Percentiles rank a stretch among this genome's conserved stretches.
Conservation (phyloP, 768 basidiomycete species). For the Polyporus arcularius region DNA sequence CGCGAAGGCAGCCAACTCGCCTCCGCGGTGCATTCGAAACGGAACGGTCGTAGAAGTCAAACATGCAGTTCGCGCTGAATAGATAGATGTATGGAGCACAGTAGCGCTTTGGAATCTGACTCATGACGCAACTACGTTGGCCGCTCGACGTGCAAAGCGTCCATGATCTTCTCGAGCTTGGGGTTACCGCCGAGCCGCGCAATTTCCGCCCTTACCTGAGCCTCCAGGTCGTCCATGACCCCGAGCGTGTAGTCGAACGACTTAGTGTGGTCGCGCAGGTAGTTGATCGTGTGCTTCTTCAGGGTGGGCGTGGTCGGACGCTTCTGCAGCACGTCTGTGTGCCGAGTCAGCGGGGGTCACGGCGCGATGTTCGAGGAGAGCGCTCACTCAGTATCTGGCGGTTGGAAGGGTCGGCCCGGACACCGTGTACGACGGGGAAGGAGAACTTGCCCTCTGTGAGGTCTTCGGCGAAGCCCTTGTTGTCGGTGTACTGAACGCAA, state of each 20-base stretch:
- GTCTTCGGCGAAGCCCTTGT: conserved; percentile 92
- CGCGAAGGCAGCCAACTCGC: no score
- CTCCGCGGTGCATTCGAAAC: no score
- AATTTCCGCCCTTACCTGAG: conserved; percentile 70
- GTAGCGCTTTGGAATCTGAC: no score
- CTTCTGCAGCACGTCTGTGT: conserved; percentile 84
- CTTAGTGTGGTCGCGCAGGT: conserved; percentile 71
- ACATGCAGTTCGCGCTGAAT: no score
- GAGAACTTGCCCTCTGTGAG: conserved; percentile 97
- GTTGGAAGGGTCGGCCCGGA: conserved; percentile 76
- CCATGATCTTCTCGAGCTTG: conserved; percentile 57
- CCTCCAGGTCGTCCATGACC: conserved; percentile 67
- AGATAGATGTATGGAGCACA: no score
- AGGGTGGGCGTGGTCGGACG: conserved; percentile 78
- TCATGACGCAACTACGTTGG: neutral
- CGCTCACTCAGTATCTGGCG: conserved; percentile 80
- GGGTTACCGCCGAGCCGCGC: conserved; percentile 74
- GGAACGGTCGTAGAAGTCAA: no score
- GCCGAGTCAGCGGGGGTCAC: neutral
- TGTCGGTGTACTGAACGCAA: conserved; percentile 66
- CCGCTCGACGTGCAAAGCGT: conserved; percentile 30
- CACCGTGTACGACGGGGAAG: conserved; percentile 91
- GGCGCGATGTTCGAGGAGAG: neutral
- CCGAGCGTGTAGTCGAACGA: conserved; percentile 86
- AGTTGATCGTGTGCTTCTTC: conserved; percentile 78